Percentiles rank a stretch among this genome's conserved stretches.
Conservation (phyloP, 2,329 filamentous ascomycete genomes). For the Calonectria pseudoturangicola region DNA sequence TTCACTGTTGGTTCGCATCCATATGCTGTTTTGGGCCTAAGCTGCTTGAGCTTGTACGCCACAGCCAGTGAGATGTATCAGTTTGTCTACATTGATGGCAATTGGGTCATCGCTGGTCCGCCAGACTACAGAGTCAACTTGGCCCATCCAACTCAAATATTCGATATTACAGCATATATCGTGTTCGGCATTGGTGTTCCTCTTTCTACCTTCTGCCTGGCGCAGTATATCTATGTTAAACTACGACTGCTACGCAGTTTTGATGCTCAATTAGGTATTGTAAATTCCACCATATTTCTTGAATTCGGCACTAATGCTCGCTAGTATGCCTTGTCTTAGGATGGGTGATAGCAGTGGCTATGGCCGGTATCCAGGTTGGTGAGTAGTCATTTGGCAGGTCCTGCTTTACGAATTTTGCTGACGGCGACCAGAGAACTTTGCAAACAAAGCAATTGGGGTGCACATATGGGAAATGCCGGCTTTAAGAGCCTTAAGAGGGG, state of each 20-base stretch:
- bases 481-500: constrained; percentile 28
- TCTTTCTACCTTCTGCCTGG: constrained; percentile 40
- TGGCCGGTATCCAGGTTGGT: constrained; percentile 22
- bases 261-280: constrained; percentile 29
- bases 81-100: constrained; percentile 46
- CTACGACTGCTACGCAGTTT: constrained; percentile 32
- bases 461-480: constrained; percentile 45
- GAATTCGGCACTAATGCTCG: neutral
- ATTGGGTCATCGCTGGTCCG: constrained; percentile 51
- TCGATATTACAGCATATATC: constrained; percentile 45
- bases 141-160: constrained; percentile 49
- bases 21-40: neutral
- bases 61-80: neutral
- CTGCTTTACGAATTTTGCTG: too few species aligned
- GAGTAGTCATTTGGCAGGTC: neutral
- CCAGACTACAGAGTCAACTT: constrained; percentile 57
- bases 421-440: constrained; percentile 33
- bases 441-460: constrained; percentile 40
- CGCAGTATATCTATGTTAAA: constrained; percentile 53
- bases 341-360: neutral
- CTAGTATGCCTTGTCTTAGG: constrained; percentile 27
- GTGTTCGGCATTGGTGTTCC: constrained; percentile 50
- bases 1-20: too few species aligned
- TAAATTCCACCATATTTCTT: neutral
- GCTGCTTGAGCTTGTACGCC: neutral